Base-by-base conservation (phyloP, 139 green algal species). In the Volvox africanus region DNA sequence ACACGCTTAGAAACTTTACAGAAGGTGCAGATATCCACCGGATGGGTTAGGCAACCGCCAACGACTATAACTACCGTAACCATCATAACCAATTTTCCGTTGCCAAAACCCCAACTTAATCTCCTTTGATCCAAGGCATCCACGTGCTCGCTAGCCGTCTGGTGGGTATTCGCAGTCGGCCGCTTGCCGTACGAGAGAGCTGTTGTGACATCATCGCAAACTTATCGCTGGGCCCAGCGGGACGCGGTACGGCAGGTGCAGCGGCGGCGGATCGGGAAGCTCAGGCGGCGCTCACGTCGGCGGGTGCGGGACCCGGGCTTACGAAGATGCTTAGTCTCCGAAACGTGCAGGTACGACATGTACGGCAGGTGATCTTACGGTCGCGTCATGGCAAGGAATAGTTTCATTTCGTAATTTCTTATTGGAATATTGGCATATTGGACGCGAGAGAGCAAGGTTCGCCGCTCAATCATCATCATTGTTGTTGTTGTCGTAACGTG, bases 121-220 rank as follows among this genome's bases (percentile, higher is more conserved):
- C 44, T 55, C 9, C 44, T 55, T 55, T 9, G 44, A 55, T 55
- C 44, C 44, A 26, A 84, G 78, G 78, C 37, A 84, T 84, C 20
- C 78, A 65, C 37, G 37, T 84, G 80, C 80, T 86, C 19, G 80
- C 44, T 6, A 55, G 80, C 44, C 50, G 80, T 55, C 80, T 86
- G 50, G 44, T 73, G 50, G 80, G 80, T 12, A n/a, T n/a, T 17
- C 50, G 50, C 80, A 44, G 6, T 24, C 80, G 80, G 14, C 55
- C 80, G 0, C 55, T 86, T 55, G 80, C 50, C 32, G 50, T 86
- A 55, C 80, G 80, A n/a, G 50, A 86, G 50, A 86, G 50, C 50
- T 86, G 80, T 44, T 71, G 50, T 44, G 80, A 73, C 50, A 55
- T 86, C 50, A 86, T 86, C 35, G 26, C 80, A 55, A 86, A 86